Percentiles rank a stretch among this genome's conserved stretches.
Conservation (phyloP, 2,329 filamentous ascomycete species). For the Fusarium torulosum region DNA sequence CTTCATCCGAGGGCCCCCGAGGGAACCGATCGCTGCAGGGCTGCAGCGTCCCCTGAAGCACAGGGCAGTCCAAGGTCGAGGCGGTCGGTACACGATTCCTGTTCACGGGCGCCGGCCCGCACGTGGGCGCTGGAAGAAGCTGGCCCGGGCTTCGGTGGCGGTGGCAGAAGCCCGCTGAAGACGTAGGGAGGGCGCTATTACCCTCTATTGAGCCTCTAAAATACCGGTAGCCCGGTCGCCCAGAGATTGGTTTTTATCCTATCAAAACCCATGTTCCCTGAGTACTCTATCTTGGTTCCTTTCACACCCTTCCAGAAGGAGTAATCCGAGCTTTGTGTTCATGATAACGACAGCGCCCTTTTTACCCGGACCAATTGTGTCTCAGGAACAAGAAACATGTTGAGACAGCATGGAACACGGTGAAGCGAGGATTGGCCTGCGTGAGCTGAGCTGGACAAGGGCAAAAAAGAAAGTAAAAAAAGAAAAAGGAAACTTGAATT, state of each 20-base stretch:
- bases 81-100: background rate
- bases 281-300: background rate
- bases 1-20: constrained; percentile 2
- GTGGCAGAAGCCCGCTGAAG: constrained; percentile 29
- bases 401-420: constrained; percentile 9
- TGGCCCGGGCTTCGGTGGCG: constrained; percentile 8
- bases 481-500: constrained; percentile 3
- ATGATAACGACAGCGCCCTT: constrained; percentile 30
- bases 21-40: constrained; percentile 40
- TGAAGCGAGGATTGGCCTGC: constrained; percentile 23
- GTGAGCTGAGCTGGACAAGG: background rate
- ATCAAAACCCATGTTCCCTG: background rate
- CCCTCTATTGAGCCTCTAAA: constrained; percentile 15
- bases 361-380: constrained; percentile 43
- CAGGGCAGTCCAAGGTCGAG: constrained; percentile 31
- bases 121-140: constrained; percentile 33
- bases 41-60: constrained; percentile 36
- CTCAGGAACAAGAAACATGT: constrained; percentile 18
- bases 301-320: constrained; percentile 30
- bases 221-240: constrained; percentile 32
- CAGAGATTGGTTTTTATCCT: background rate
- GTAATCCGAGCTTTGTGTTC: constrained; percentile 37
- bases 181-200: constrained; percentile 18
- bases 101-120: constrained; percentile 16
- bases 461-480: background rate